Base-by-base conservation (phyloP, 106 monocot species). In the Allium sativum region DNA sequence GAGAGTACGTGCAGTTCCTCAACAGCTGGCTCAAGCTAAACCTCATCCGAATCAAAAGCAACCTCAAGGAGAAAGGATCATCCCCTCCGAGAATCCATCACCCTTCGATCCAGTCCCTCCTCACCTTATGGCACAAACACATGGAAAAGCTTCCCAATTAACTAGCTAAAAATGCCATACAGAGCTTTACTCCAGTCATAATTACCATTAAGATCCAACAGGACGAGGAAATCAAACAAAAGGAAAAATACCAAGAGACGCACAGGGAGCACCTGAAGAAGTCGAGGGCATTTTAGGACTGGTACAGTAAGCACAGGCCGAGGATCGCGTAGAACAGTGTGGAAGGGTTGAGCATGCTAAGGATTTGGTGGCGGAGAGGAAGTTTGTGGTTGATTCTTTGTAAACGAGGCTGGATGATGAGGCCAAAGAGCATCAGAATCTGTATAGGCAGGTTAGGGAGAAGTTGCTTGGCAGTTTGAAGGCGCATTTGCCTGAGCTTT, bases 401-500 rank as follows among this genome's bases (percentile, higher is more conserved):
- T 74, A 79, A 74, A 72, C 53, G 13, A 78, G 20, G 65, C 65
- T 83, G 5, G n/a, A n/a, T n/a, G 81, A 74, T 1, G 93, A 83
- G 22, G 59, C 71, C 7, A 83, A 86, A 18, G 22, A 44, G 7
- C 68, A 83, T 52, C 40, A 7, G 45, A 76, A 17, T 20, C 16
- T 70, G 7, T 83, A 83, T 70, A 83, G 76, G 64, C 83, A 89
- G 69, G 82, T 83, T 42, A 81, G 93, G 31, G 89, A 83, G 74
- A 94, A 81, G 58, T 82, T 86, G 5, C 7, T 83, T 6, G 68
- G 48, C 7, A 84, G 72, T 44, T 62, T 94, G 8, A 78, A 68
- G 43, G 81, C 70, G 18, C 80, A 86, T 53, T 48, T 94, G 76
- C 83, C 86, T 1, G 93, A 89, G 67, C 76, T 94, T 10, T 89